phyloP scores from a whole-genome alignment of 176 grass and related monocot genomes.

The Themeda triandra region DNA sequence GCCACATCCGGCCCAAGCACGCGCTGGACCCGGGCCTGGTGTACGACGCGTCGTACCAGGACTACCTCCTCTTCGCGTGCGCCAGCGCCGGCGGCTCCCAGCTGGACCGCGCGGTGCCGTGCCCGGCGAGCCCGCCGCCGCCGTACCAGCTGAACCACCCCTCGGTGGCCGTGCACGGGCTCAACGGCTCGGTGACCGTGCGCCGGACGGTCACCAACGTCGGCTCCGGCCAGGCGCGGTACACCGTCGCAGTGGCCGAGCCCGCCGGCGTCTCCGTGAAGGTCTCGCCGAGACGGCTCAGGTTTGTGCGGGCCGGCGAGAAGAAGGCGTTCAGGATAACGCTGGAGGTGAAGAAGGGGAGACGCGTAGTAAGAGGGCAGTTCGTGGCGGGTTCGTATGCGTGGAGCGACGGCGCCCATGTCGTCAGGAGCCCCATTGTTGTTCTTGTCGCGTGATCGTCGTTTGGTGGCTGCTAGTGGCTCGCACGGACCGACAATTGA shows the following conservation, averaged over 20 bases:
- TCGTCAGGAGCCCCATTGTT: constrained; percentile 68
- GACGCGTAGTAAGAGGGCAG: background rate
- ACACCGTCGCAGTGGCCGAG: constrained; percentile 48
- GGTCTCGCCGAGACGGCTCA: constrained; percentile 48
- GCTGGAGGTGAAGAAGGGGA: background rate
- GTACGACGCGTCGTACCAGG: constrained; percentile 76
- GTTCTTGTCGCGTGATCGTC: constrained; percentile 41
- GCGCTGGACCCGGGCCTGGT: constrained; percentile 80
- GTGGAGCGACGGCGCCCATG: constrained; percentile 72
- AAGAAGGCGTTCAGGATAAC: constrained; percentile 54
- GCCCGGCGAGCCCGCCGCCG: constrained; percentile 43
- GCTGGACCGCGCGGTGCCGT: constrained; percentile 59
- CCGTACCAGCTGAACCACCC: constrained; percentile 78
- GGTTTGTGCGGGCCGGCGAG: constrained; percentile 41
- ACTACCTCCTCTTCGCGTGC: constrained; percentile 89
- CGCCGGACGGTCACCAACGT: constrained; percentile 86
- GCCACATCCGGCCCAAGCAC: constrained; percentile 71
- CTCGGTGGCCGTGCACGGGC: constrained; percentile 52
- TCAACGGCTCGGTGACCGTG: constrained; percentile 49
- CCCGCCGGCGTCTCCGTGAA: constrained; percentile 51
- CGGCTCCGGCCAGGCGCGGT: constrained; percentile 17
- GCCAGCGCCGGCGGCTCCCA: constrained; percentile 39
- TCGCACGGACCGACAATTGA: background rate
- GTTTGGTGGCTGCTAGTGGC: background rate
- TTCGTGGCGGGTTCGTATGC: constrained; percentile 58